Conservation (phyloP, 176 grass and related monocot genomes). For the Avena atlantica region DNA sequence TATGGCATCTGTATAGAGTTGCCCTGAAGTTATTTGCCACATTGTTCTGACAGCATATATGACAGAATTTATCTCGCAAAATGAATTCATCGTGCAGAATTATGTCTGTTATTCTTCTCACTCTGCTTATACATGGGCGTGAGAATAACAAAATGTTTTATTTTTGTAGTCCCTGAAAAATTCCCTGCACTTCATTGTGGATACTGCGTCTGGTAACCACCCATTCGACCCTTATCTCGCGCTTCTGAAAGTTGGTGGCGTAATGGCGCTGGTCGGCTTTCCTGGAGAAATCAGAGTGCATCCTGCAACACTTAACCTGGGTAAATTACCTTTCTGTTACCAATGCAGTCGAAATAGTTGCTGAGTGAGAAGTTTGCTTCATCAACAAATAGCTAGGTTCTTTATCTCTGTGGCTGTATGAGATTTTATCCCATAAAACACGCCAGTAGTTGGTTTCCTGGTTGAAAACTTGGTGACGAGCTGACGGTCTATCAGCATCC, state of each 20-base stretch:
- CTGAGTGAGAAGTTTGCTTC: not conserved
- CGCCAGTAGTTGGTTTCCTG: not conserved
- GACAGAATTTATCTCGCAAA: not conserved
- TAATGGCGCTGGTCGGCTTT: slow-evolving; percentile 64
- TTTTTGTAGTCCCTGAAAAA: slow-evolving; percentile 61
- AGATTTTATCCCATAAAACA: not conserved
- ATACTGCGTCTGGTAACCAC: slow-evolving; percentile 77
- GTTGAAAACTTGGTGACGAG: not conserved
- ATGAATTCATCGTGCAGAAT: not conserved
- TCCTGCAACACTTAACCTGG: slow-evolving; percentile 62
- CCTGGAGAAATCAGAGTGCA: slow-evolving; percentile 67
- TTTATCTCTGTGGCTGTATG: slow-evolving; percentile 1
- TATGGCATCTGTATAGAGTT: not conserved
- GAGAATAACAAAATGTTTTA: slow-evolving; percentile 11
- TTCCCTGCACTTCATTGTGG: slow-evolving; percentile 79
- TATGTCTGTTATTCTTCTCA: not conserved
- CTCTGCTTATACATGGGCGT: not conserved
- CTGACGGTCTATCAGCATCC: not conserved
- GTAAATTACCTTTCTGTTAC: slow-evolving; percentile 47
- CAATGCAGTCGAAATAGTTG: not conserved
- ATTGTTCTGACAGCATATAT: not conserved
- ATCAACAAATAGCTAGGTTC: not conserved
- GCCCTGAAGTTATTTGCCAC: not conserved
- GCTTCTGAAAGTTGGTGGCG: slow-evolving; percentile 70
- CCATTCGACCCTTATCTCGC: slow-evolving; percentile 82